Evolutionary conservation across 305 asterid genomes (phyloP).

Genomic region (Striga hermonthica): DNA sequence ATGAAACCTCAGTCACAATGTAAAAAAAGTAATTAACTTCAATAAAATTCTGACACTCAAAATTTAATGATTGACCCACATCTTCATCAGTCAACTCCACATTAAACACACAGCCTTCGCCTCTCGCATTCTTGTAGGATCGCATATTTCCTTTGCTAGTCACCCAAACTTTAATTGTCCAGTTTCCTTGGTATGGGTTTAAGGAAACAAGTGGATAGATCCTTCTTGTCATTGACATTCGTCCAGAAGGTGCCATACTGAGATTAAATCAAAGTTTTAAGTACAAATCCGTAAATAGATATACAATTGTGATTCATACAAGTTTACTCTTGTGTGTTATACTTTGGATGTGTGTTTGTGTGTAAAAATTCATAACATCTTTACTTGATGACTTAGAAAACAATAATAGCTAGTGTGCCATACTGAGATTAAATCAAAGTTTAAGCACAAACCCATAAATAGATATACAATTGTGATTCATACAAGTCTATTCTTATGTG

Average conservation of each 20-base stretch:
- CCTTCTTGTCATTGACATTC: conserved; percentile 82
- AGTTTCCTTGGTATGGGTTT: conserved; percentile 85
- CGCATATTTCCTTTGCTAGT: conserved; percentile 79
- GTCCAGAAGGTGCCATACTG: conserved; percentile 75
- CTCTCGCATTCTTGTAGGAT: conserved; percentile 69
- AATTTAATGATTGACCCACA: conserved; percentile 41
- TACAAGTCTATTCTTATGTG: background rate
- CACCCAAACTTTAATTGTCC: conserved; percentile 85
- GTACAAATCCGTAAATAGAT: conserved; percentile 4
- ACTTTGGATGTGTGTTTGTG: background rate
- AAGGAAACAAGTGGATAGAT: conserved; percentile 78
- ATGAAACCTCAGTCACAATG: background rate
- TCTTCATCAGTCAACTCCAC: conserved; percentile 91
- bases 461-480: background rate
- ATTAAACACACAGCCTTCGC: conserved; percentile 92
- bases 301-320: background rate
- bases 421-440: conserved; percentile 42
- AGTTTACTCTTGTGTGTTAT: background rate
- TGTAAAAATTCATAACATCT: background rate
- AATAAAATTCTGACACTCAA: background rate
- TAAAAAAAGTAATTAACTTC: background rate
- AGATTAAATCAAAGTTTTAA: conserved; percentile 19
- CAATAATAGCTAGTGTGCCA: conserved; percentile 38
- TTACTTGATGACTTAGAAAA: background rate
- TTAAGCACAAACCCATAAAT: conserved; percentile 10